Base-by-base conservation (phyloP, 2,329 filamentous ascomycete genomes). In the Metarhizium humberi region DNA sequence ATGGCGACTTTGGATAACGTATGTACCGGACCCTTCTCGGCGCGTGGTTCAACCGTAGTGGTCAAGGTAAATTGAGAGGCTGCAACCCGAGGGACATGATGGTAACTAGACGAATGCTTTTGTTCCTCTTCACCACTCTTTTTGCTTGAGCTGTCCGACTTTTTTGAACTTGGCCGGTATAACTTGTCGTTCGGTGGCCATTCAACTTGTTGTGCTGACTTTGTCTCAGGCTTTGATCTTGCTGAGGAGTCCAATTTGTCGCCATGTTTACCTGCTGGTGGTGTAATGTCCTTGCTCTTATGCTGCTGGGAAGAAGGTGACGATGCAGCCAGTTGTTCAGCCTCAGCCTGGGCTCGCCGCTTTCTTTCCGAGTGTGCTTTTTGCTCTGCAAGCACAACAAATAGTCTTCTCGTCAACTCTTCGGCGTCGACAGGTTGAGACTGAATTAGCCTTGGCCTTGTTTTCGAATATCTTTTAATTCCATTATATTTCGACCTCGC, bases 1-100 rank as follows among this genome's bases (percentile, higher is more conserved):
- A 78, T 63, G 2, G 72, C 74, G 20, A 68, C 65, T 43, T 69
- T 68, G 7, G 77, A 76, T 13, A 79, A 62, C 53, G 70, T 75
- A 59, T 78, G 76, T 13, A 71, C 64, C 10, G 69, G 64, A 6
- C 63, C 62, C 51, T 65, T 70, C 34, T 74, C 66, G 30, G 67
- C 67, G 63, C 70, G 67, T 45, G 63, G 61, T 20, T 74, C 73
- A 16, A 73, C 69, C 1, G 78, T 80, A 0, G 80, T 76, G 0
- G 81, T 84, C 47, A 73, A 69, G 10, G 75, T 69, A 61, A 84
- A 84, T 56, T 82, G 79, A 13, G 73, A 63, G 1, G 80, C 80
- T 0, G 81, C 81, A 40, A 78, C 73, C 53, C 73, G 71, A 14
- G 81, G 81, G 2, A 82, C 67, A 60, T 84, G 77, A 40, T 71